Evolutionary conservation across 2,329 filamentous ascomycete species (phyloP).

Genomic region (Fusarium chaquense): DNA sequence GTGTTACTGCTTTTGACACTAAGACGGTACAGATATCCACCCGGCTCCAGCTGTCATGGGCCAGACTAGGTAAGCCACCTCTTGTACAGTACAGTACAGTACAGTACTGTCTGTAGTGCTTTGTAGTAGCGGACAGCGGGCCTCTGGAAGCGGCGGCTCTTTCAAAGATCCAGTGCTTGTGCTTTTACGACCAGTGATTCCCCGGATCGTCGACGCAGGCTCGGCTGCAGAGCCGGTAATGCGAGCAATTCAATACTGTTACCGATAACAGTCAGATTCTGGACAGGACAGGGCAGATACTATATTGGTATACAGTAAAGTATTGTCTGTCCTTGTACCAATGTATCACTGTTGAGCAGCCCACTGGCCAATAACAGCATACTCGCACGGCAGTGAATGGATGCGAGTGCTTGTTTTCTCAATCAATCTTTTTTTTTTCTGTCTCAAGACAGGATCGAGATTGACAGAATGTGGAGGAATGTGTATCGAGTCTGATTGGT

Average conservation of each 20-base stretch:
- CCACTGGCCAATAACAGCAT: slow-evolving; percentile 15
- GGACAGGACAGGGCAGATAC: neutral
- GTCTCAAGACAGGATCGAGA: slow-evolving; percentile 42
- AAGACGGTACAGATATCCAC: slow-evolving; percentile 32
- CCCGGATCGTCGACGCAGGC: slow-evolving; percentile 41
- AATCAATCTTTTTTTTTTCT: slow-evolving; percentile 13
- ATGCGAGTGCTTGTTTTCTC: slow-evolving; percentile 21
- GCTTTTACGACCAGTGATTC: slow-evolving; percentile 29
- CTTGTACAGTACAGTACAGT: slow-evolving; percentile 26
- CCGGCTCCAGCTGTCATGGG: slow-evolving; percentile 43
- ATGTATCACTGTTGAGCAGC: slow-evolving; percentile 29
- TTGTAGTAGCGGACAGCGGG: slow-evolving; percentile 25
- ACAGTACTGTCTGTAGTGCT: slow-evolving; percentile 26
- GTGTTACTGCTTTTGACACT: slow-evolving; percentile 30
- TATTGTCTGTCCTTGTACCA: slow-evolving; percentile 17
- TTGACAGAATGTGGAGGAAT: slow-evolving; percentile 41
- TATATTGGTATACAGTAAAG: neutral
- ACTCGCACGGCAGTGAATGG: slow-evolving; percentile 28
- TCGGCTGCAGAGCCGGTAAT: slow-evolving; percentile 41
- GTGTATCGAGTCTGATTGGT: slow-evolving; percentile 37
- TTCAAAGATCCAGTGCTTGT: slow-evolving; percentile 25
- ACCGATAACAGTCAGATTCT: slow-evolving; percentile 14
- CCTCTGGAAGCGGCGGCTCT: slow-evolving; percentile 26
- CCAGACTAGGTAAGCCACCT: slow-evolving; percentile 33
- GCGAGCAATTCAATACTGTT: slow-evolving; percentile 40